Conservation (phyloP, 331 rosid genomes). For the Prunus yedoensis region DNA sequence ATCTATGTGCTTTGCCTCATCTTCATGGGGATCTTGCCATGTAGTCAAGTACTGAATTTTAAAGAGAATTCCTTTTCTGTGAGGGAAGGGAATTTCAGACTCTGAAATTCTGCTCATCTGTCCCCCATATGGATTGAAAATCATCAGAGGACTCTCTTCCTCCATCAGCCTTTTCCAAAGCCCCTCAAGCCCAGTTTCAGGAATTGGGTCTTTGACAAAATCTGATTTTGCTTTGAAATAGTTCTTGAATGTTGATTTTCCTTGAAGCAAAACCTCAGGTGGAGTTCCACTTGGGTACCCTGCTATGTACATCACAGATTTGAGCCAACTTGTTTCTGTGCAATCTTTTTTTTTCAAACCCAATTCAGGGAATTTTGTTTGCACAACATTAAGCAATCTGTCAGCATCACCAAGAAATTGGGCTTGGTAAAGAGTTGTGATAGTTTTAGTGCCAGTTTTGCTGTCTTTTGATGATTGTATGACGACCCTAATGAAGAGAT, state of each 20-base stretch:
- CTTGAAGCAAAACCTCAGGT: slow-evolving; percentile 57
- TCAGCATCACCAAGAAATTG: slow-evolving; percentile 62
- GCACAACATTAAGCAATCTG: slow-evolving; percentile 50
- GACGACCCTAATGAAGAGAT: slow-evolving; percentile 65
- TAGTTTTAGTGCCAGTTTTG: slow-evolving; percentile 40
- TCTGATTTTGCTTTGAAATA: slow-evolving; percentile 90
- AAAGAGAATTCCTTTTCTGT: slow-evolving; percentile 66
- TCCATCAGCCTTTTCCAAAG: slow-evolving; percentile 56
- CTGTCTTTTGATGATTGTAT: slow-evolving; percentile 33
- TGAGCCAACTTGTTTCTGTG: slow-evolving; percentile 69
- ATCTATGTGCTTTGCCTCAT: slow-evolving; percentile 44
- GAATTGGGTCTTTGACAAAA: slow-evolving; percentile 57
- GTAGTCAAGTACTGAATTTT: slow-evolving; percentile 54
- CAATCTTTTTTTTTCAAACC: slow-evolving; percentile 57
- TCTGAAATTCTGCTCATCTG: slow-evolving; percentile 66
- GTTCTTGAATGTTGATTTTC: slow-evolving; percentile 51
- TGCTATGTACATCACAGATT: slow-evolving; percentile 59
- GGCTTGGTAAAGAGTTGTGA: slow-evolving; percentile 53
- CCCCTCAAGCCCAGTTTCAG: slow-evolving; percentile 57
- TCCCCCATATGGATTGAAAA: slow-evolving; percentile 78
- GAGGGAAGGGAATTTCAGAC: slow-evolving; percentile 71
- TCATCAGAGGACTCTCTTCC: slow-evolving; percentile 51
- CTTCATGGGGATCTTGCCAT: slow-evolving; percentile 47
- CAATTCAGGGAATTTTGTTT: slow-evolving; percentile 61
- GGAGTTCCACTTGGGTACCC: slow-evolving; percentile 56